phyloP scores from a whole-genome alignment of 768 basidiomycete genomes.

The Gloeopeniophorella convolvens region DNA sequence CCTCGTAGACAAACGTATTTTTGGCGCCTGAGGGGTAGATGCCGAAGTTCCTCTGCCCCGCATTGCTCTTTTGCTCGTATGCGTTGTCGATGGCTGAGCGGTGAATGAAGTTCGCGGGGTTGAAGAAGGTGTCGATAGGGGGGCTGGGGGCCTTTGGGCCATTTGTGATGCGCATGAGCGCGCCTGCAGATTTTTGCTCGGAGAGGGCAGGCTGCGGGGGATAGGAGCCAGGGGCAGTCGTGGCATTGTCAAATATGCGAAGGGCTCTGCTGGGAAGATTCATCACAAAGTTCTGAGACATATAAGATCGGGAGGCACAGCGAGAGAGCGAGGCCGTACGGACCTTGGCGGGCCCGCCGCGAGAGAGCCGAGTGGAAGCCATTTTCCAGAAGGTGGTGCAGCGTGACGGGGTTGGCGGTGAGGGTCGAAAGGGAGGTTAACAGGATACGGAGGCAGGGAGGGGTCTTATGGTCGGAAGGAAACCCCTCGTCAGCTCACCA shows the following conservation, averaged over 20 bases:
- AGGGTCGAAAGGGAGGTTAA: constrained; percentile 10
- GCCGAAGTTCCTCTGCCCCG: constrained; percentile 13
- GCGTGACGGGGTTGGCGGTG: constrained; percentile 4
- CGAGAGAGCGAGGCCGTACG: not conserved
- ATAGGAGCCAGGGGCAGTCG: constrained; percentile 7
- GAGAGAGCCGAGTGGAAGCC: constrained; percentile 17
- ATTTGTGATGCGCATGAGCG: constrained; percentile 6
- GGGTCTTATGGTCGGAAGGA: constrained; percentile 17
- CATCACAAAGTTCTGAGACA: constrained; percentile 17
- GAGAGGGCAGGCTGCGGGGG: not conserved
- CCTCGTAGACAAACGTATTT: constrained; percentile 19
- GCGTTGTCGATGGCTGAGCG: constrained; percentile 15
- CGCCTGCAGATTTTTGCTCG: constrained; percentile 7
- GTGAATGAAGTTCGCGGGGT: constrained; percentile 12
- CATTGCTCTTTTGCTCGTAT: constrained; percentile 15
- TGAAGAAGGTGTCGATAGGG: constrained; percentile 13
- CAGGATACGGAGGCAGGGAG: not conserved
- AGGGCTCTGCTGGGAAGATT: constrained; percentile 11
- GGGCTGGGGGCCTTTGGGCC: constrained; percentile 6
- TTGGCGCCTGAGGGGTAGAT: constrained; percentile 18
- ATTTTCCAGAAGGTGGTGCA: not conserved
- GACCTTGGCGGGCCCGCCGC: constrained; percentile 20
- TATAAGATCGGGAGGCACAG: constrained; percentile 1
- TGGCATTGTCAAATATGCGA: constrained; percentile 16
- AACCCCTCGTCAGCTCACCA: not conserved